Percentiles rank a stretch among this genome's conserved stretches.
Conservation (phyloP, 164 flowering plant species). For the Warburgia ugandensis region DNA sequence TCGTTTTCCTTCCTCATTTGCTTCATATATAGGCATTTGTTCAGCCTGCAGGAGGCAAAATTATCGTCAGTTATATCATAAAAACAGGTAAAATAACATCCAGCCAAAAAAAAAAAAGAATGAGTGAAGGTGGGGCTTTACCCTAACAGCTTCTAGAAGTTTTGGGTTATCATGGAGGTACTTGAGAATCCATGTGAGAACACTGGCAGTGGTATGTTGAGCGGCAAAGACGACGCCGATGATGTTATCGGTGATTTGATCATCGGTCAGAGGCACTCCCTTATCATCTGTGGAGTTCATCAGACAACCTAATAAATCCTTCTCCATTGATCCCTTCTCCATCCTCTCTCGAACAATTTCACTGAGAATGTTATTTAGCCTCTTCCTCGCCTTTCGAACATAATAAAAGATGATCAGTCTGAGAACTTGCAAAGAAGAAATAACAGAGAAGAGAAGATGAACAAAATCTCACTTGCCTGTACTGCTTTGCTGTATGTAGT, state of each 20-base stretch:
- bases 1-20: conserved; percentile 27
- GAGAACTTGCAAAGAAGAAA: background rate
- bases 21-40: conserved; percentile 40
- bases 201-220: conserved; percentile 92
- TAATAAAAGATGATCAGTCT: background rate
- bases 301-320: conserved; percentile 45
- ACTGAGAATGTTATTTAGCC: conserved; percentile 42
- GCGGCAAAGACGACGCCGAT: conserved; percentile 93
- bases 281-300: conserved; percentile 47
- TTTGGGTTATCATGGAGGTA: conserved; percentile 72
- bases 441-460: background rate
- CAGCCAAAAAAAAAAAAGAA: too few species aligned
- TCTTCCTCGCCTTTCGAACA: conserved; percentile 58
- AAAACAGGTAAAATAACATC: background rate
- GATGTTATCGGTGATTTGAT: conserved; percentile 79
- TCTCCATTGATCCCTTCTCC: conserved; percentile 32
- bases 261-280: conserved; percentile 35
- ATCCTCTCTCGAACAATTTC: conserved; percentile 49
- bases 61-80: too few species aligned
- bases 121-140: too few species aligned
- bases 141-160: conserved; percentile 70
- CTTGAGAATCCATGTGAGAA: conserved; percentile 83
- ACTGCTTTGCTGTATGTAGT: conserved; percentile 54
- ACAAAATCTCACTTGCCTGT: conserved; percentile 34
- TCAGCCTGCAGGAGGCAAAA: conserved; percentile 46